Percentiles rank a stretch among this genome's conserved stretches.
phyloP scores from a whole-genome alignment of 2,329 filamentous ascomycete species.

The Zymoseptoria ardabiliae region DNA sequence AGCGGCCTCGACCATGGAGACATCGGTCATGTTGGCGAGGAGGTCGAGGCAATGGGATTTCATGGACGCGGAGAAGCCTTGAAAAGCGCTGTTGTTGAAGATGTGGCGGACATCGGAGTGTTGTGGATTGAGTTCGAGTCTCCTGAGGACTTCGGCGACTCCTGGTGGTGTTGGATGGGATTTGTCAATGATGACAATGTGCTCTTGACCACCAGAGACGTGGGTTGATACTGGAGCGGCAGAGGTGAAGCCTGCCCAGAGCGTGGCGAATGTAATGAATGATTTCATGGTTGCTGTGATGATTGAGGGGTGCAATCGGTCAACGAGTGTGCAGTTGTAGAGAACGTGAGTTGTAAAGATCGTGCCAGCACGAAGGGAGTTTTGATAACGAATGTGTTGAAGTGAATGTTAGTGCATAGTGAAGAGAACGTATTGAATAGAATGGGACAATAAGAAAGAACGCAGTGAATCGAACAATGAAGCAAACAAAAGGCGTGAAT shows the following conservation, averaged over 20 bases:
- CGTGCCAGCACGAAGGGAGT: background rate
- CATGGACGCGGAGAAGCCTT: conserved; percentile 35
- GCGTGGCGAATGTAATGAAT: background rate
- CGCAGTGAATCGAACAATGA: background rate
- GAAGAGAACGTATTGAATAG: background rate
- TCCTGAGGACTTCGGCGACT: conserved; percentile 30
- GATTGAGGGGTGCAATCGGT: background rate
- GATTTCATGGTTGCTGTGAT: background rate
- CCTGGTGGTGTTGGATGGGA: conserved; percentile 25
- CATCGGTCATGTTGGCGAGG: conserved; percentile 34
- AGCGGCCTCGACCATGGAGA: conserved; percentile 37
- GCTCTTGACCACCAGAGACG: conserved; percentile 24
- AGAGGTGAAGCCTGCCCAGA: background rate
- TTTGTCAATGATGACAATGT: conserved; percentile 34
- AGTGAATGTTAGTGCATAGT: background rate
- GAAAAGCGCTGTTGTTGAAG: conserved; percentile 36
- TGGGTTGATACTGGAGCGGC: conserved; percentile 9
- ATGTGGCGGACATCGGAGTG: conserved; percentile 34
- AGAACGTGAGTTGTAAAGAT: background rate
- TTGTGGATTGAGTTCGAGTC: conserved; percentile 30
- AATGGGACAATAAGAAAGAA: too few species aligned
- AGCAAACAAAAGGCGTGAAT: background rate
- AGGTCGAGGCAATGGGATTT: conserved; percentile 34
- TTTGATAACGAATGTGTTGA: background rate
- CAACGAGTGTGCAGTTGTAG: background rate